A percentile compares a stretch with the other conserved stretches of the same genome.
phyloP scores from a whole-genome alignment of 345 rosid species.

The Murraya koenigii region DNA sequence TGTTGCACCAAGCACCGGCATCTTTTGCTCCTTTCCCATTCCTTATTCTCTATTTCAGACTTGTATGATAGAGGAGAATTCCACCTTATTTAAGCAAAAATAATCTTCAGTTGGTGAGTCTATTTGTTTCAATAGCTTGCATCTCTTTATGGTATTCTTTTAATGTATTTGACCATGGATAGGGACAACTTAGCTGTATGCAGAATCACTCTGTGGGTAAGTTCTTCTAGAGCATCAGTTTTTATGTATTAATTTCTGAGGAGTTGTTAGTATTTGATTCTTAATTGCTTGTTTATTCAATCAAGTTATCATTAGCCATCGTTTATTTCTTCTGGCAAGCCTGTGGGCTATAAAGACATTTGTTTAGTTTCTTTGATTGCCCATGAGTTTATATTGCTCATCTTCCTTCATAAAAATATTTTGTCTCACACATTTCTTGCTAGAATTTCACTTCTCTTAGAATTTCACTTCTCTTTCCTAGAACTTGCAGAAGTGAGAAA shows the following conservation, averaged over 20 bases:
- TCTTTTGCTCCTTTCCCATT: conserved; percentile 17
- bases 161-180: background rate
- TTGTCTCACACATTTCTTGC: background rate
- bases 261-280: background rate
- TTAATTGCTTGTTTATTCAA: background rate
- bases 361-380: background rate
- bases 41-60: background rate
- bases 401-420: background rate
- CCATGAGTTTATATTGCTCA: background rate
- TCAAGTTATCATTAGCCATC: background rate
- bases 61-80: background rate
- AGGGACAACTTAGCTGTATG: background rate
- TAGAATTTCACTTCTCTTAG: background rate
- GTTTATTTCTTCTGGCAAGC: background rate
- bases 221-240: background rate
- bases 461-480: conserved; percentile 1
- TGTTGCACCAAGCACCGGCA: conserved; percentile 5
- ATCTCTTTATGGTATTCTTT: background rate
- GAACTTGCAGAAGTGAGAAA: conserved; percentile 46
- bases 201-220: background rate
- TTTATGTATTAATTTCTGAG: background rate
- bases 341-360: background rate
- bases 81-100: background rate
- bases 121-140: background rate
- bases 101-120: background rate